phyloP scores from a whole-genome alignment of 768 basidiomycete species.

The Amanita molliuscula region DNA sequence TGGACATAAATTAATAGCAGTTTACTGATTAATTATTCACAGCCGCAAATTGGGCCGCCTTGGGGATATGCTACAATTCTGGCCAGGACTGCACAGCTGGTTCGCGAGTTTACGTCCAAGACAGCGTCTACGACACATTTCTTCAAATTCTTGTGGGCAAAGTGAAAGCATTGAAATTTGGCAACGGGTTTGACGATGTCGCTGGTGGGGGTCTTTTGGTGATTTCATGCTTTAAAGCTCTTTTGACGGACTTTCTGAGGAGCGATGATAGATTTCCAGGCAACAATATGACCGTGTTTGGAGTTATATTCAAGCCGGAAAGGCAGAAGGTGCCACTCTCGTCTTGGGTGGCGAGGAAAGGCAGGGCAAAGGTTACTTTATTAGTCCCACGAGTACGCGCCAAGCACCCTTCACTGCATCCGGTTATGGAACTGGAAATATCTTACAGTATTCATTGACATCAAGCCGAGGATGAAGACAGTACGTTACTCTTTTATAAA shows the following conservation, averaged over 20 bases:
- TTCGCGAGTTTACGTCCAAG: slow-evolving; percentile 84
- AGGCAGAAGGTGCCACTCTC: slow-evolving; percentile 71
- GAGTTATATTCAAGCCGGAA: slow-evolving; percentile 82
- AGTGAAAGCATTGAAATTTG: slow-evolving; percentile 61
- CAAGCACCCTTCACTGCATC: not conserved
- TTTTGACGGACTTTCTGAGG: slow-evolving; percentile 3
- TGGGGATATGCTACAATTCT: slow-evolving; percentile 82
- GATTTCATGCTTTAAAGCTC: slow-evolving; percentile 2
- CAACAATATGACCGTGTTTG: slow-evolving; percentile 79
- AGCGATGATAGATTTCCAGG: slow-evolving; percentile 58
- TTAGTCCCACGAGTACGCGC: slow-evolving; percentile 77
- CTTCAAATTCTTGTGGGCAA: slow-evolving; percentile 52
- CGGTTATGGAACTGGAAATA: not conserved
- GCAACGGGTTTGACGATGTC: slow-evolving; percentile 70
- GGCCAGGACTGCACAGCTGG: slow-evolving; percentile 95
- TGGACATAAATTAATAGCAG: not conserved
- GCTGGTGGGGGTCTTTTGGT: slow-evolving; percentile 81
- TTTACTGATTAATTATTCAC: slow-evolving; percentile 2
- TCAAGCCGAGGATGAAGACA: slow-evolving; percentile 76
- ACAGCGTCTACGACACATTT: slow-evolving; percentile 81
- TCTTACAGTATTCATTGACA: slow-evolving; percentile 67
- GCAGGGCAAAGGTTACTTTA: slow-evolving; percentile 70
- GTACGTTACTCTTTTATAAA: slow-evolving; percentile 29
- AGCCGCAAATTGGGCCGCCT: slow-evolving; percentile 80
- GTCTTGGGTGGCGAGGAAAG: slow-evolving; percentile 76